Evolutionary conservation across 2,329 filamentous ascomycete genomes (phyloP), one percentile per base, ranked within the genome.

Genomic region (Coniella vitis): DNA sequence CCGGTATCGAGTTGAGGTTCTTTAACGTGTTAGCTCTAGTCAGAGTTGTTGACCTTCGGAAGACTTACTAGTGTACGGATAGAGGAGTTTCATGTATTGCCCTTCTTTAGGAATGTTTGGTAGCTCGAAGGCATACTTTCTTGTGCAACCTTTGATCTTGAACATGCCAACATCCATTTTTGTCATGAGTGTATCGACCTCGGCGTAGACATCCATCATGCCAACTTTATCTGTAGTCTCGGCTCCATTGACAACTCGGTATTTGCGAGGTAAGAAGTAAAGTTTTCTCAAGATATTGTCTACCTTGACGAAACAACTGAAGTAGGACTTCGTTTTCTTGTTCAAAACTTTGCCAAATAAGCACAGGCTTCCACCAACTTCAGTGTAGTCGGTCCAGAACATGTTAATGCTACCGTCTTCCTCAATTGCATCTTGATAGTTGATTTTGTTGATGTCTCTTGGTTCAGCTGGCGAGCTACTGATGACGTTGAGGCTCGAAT

Each of bases 301-400:
- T 17, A 98, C 74, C 66, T 97, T 97, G 65, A 96, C 79, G 60
- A 98, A 97, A 60, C 90, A 94, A 68, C 93, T 98, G 52, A 90
- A 85, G 62, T 87, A 90, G 38, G 74, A 73, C 45, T 79, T 83
- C 1, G 81, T 87, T 59, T 83, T 86, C 66, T 90, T 95, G 70
- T 96, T 90, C 59, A 90, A 82, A 20, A 96, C 91, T 63, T 98
- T 98, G 55, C 93, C 93, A 62, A 98, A 97, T 10, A 98, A 76
- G 64, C 90, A 97, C 9, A 98, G 72, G 57, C 84, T 93, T 51
- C 91, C 91, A 60, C 90, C 90, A 63, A 95, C 74, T 63, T 98
- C 93, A 1, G 86, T 89, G 61, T 95, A 98, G 66, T 98, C 93
- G 7, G 87, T 86, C 93, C 93, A 98, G 71, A 96, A 98, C 72